Conservation (phyloP, 2,329 filamentous ascomycete genomes). For the Epichloe hybrida region DNA sequence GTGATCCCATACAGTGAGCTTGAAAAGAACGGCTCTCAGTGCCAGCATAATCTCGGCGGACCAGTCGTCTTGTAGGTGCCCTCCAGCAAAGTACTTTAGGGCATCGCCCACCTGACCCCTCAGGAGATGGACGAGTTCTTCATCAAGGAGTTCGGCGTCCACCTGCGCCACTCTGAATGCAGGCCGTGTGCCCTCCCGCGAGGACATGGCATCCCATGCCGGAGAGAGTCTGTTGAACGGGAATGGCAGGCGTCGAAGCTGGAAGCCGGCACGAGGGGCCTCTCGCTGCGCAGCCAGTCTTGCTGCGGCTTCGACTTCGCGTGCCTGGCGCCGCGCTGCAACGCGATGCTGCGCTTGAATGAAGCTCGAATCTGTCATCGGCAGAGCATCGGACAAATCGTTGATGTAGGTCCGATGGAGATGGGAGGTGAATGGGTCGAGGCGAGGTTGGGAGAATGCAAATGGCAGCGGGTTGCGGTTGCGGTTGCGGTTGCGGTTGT, state of each 20-base stretch:
- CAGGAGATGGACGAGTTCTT: constrained; percentile 77
- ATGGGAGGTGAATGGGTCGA: neutral
- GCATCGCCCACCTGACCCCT: constrained; percentile 78
- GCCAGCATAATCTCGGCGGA: constrained; percentile 69
- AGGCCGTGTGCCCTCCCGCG: constrained; percentile 66
- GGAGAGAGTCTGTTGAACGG: constrained; percentile 47
- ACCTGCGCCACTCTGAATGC: constrained; percentile 91
- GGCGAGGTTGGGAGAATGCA: no score
- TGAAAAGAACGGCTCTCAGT: constrained; percentile 73
- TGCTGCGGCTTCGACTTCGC: constrained; percentile 52
- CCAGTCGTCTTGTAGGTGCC: constrained; percentile 72
- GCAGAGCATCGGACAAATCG: constrained; percentile 15
- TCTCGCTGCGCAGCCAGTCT: constrained; percentile 36
- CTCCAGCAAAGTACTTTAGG: constrained; percentile 69
- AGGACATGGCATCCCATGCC: constrained; percentile 58
- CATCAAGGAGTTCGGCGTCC: constrained; percentile 87
- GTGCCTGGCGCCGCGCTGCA: constrained; percentile 62
- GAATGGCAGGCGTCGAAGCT: constrained; percentile 44
- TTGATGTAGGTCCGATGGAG: neutral
- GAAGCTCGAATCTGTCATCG: constrained; percentile 53
- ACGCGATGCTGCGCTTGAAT: constrained; percentile 82
- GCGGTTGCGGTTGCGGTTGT: no score
- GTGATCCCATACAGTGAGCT: constrained; percentile 93
- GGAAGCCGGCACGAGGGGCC: constrained; percentile 38
- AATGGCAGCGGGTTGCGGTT: no score